These are phyloP conservation scores for Botrytis hyacinthi DNA, from an alignment of 2,329 filamentous ascomycete genomes.

Conservation along the genomic window DNA sequence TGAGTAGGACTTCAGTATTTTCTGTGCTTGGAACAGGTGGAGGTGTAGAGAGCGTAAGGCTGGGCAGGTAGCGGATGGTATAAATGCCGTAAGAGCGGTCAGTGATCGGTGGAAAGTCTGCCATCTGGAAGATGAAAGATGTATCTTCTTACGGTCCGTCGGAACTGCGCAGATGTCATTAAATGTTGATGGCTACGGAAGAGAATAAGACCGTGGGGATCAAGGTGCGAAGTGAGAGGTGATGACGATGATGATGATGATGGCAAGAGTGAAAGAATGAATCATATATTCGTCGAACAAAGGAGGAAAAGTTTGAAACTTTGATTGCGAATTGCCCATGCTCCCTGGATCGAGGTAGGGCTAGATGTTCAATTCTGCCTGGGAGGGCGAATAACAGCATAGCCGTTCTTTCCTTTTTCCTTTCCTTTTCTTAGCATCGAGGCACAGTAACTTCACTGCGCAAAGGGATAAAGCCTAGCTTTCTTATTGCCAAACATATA, in stretches of 20 bases:
- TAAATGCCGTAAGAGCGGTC: slow-evolving; percentile 32
- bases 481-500: background rate
- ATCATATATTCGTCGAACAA: background rate
- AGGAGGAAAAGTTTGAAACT: background rate
- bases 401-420: background rate
- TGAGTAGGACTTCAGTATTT: slow-evolving; percentile 29
- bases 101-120: slow-evolving; percentile 15
- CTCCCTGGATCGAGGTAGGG: background rate
- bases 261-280: background rate
- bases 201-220: too few relatives aligned
- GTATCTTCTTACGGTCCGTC: background rate
- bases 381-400: background rate
- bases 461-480: background rate
- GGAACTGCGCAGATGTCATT: background rate
- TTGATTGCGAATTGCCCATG: background rate
- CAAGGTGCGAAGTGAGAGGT: background rate
- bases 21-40: slow-evolving; percentile 11
- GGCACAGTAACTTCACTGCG: background rate
- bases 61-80: slow-evolving; percentile 21
- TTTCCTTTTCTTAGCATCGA: background rate
- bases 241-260: background rate
- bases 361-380: background rate
- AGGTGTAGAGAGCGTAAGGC: background rate
- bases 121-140: background rate
- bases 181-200: background rate